These are phyloP conservation scores for Podaxis carcinomalis DNA, from an alignment of 768 basidiomycete species.

Conservation along the genomic window DNA sequence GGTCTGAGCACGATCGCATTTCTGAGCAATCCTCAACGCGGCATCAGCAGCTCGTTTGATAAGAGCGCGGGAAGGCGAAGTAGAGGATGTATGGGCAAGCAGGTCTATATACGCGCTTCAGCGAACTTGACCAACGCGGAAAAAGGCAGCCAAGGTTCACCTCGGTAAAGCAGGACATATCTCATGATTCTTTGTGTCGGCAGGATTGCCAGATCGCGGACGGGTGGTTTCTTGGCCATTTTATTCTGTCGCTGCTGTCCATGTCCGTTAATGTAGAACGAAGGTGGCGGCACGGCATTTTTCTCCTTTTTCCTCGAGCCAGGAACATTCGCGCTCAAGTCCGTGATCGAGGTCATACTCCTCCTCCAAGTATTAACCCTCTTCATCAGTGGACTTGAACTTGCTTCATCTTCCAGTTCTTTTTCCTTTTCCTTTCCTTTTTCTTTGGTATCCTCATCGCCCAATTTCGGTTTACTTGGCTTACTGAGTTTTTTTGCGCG, in stretches of 20 bases:
- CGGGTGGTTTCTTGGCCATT: slow-evolving; percentile 21
- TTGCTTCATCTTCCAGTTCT: background rate
- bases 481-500: background rate
- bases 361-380: slow-evolving; percentile 21
- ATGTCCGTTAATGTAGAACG: background rate
- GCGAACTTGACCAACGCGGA: background rate
- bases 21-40: slow-evolving; percentile 52
- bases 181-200: slow-evolving; percentile 66
- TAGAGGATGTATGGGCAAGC: slow-evolving; percentile 47
- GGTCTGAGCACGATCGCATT: slow-evolving; percentile 57
- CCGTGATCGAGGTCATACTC: slow-evolving; percentile 18
- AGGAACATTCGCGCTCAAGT: slow-evolving; percentile 11
- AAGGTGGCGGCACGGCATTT: background rate
- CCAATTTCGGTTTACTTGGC: background rate
- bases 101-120: slow-evolving; percentile 37
- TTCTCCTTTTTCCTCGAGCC: background rate
- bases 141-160: slow-evolving; percentile 27
- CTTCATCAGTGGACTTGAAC: slow-evolving; percentile 5
- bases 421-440: slow-evolving; percentile 2
- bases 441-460: background rate
- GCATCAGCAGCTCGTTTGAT: slow-evolving; percentile 57
- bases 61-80: slow-evolving; percentile 48
- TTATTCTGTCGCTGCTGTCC: background rate
- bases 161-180: slow-evolving; percentile 60
- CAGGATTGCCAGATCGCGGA: slow-evolving; percentile 63